These are phyloP conservation scores for Chrysoporthe puriensis DNA, from an alignment of 2,329 filamentous ascomycete species.

Conservation along the genomic window DNA sequence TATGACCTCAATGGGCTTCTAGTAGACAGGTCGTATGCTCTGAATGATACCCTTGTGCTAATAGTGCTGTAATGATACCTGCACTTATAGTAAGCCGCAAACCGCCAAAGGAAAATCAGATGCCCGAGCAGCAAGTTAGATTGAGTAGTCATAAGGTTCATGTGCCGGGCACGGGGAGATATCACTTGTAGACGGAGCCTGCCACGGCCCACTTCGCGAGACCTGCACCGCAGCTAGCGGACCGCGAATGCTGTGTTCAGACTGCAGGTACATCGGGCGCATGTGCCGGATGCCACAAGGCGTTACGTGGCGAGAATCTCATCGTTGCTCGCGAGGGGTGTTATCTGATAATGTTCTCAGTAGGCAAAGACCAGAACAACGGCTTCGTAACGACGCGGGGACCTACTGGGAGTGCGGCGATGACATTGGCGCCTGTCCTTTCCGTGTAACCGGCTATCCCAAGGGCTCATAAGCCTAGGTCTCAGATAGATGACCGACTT, in stretches of 20 bases:
- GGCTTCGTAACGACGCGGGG: too few species aligned
- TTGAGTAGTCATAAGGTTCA: not conserved
- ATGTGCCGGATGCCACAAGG: not conserved
- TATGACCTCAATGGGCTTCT: too few species aligned
- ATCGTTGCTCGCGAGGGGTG: not conserved
- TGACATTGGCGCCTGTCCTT: too few species aligned
- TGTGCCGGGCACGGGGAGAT: not conserved
- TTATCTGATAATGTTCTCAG: too few species aligned
- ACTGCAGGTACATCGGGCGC: not conserved
- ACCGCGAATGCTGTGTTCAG: not conserved
- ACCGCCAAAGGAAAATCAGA: too few species aligned
- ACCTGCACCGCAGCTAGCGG: conserved; percentile 7
- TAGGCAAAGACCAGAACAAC: too few species aligned
- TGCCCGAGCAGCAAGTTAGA: too few species aligned
- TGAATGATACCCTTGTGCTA: too few species aligned
- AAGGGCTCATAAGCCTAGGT: not conserved
- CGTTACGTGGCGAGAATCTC: not conserved
- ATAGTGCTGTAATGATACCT: too few species aligned
- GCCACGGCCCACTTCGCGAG: conserved; percentile 2
- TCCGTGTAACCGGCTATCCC: not conserved
- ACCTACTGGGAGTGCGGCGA: too few species aligned
- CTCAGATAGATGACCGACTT: not conserved
- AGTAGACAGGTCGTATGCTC: too few species aligned
- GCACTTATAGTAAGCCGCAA: too few species aligned
- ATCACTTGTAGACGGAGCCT: not conserved